Evolutionary conservation across 495 filamentous ascomycete genomes (phyloP).

Genomic region (Umbilicaria muhlenbergii): DNA sequence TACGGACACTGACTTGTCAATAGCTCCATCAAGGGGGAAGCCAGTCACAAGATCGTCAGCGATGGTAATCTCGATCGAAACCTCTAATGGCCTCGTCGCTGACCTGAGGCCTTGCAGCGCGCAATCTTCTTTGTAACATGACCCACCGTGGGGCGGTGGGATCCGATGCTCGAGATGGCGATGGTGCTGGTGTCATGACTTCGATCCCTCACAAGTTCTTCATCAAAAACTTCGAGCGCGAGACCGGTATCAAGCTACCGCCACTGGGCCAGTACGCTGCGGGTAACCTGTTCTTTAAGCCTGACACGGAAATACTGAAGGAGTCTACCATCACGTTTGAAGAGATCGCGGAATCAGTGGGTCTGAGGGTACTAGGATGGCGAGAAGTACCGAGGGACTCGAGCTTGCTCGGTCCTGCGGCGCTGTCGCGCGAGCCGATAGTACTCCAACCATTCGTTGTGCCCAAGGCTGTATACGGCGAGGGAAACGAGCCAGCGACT

Average conservation of each 20-base stretch:
- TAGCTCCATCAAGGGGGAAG: conserved; percentile 92
- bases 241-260: conserved; percentile 73
- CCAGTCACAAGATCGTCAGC: conserved; percentile 97
- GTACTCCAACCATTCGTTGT: conserved; percentile 96
- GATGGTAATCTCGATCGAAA: conserved; percentile 52
- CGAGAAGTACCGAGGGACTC: conserved; percentile 90
- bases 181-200: conserved; percentile 98
- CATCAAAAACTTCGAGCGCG: conserved; percentile 89
- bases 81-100: conserved; percentile 2
- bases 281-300: conserved; percentile 98
- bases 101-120: conserved; percentile 38
- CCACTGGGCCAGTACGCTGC: conserved; percentile 89
- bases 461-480: conserved; percentile 68
- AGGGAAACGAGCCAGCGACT: conserved; percentile 64
- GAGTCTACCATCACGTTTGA: conserved; percentile 82
- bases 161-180: conserved; percentile 92
- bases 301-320: conserved; percentile 70
- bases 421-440: conserved; percentile 81
- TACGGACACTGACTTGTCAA: conserved; percentile 1
- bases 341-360: conserved; percentile 75
- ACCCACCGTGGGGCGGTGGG: conserved; percentile 97
- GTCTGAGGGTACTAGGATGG: conserved; percentile 89
- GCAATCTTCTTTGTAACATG: conserved; percentile 97
- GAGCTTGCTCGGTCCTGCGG: conserved; percentile 81
- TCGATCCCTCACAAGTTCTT: conserved; percentile 99